Evolutionary conservation across 768 basidiomycete species (phyloP), one percentile per base, ranked within the genome.

Genomic region (Russula lepida): DNA sequence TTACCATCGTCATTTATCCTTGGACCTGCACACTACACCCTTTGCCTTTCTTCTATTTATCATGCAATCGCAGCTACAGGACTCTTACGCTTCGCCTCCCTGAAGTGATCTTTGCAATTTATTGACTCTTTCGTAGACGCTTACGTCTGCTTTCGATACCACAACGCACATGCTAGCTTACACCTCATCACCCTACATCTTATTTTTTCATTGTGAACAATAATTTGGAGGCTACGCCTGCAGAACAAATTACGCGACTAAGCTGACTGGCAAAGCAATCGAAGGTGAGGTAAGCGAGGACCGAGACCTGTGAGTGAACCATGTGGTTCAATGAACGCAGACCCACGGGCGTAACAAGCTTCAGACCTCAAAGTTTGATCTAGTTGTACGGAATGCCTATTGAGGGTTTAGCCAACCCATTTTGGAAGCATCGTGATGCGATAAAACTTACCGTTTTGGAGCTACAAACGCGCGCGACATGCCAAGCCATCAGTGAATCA

Each of bases 401-500:
- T 32, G 3, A 50, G 7, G 52, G 35, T 48, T 48, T 12, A 51
- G 33, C 15, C 8, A 12, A 19, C 23, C 17, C 17, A 17, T 37
- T 43, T 25, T 50, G 12, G 8, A 32, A 11, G 25, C 64, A 33
- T 1, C 30, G 47, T 2, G 37, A 43, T 8, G 27, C 47, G 27
- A 52, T 56, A 6, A 30, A 19, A 66, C 73, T 59, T 61, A 77
- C 79, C 79, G 39, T 81, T 81, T 69, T 81, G 80, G 55, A 81
- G 67, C 79, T 81, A 64, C 4, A 50, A 32, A 8, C 33, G 27
- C 12, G 33, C 9, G 19, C 13, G 66, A 47, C 68, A 49, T 41
- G 27, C 12, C 54, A n/a, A 54, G 47, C 7, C 8, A 23, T 61
- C 37, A 68, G 65, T 13, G 19, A 48, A 59, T 19, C 35, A 35